phyloP scores from a whole-genome alignment of 75 land plant genomes.

The Picea glauca region DNA sequence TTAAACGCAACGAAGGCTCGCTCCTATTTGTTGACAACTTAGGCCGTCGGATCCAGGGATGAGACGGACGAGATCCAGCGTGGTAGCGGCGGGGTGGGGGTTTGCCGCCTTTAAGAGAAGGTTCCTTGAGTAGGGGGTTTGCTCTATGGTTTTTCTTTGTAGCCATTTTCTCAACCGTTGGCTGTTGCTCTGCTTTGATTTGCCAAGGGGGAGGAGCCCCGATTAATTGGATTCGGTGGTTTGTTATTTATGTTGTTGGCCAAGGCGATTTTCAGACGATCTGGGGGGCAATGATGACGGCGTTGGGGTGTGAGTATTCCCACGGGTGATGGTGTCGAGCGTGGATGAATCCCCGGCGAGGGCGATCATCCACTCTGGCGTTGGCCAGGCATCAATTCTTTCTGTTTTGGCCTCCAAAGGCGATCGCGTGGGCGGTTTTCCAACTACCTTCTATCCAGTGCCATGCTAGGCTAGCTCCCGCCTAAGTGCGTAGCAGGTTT shows the following conservation, averaged over 20 bases:
- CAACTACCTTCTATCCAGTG: not conserved
- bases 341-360: not conserved
- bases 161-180: not conserved
- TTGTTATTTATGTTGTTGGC: not conserved
- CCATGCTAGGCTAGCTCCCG: not conserved
- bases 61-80: not conserved
- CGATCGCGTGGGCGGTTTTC: conserved; percentile 1
- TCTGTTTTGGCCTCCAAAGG: not conserved
- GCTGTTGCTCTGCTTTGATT: not conserved
- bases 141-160: not conserved
- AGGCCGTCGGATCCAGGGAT: not conserved
- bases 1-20: not conserved
- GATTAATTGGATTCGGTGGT: not conserved
- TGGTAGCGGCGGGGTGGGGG: not conserved
- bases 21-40: not conserved
- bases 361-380: not conserved
- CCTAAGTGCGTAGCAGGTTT: not conserved
- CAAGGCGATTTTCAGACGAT: too few species aligned
- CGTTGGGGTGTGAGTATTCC: not conserved
- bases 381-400: not conserved
- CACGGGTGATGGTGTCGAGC: not conserved
- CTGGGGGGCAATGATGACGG: not conserved
- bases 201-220: not conserved
- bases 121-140: not conserved
- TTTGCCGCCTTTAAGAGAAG: not conserved